Conservation (phyloP, 768 basidiomycete genomes). For the Lyophyllum semitale region DNA sequence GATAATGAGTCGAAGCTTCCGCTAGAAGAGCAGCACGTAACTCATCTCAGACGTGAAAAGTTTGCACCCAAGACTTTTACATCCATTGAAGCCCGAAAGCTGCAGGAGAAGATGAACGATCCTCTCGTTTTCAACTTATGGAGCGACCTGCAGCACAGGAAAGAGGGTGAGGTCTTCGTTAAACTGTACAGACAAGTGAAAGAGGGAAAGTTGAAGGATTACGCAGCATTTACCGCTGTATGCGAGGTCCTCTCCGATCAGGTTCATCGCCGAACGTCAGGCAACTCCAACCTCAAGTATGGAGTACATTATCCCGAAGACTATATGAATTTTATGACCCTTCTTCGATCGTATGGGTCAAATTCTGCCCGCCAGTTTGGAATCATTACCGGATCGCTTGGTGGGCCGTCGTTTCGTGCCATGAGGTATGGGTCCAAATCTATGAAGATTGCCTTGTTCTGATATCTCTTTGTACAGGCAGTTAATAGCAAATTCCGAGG, state of each 20-base stretch:
- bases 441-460: too few species aligned
- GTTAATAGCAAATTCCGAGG: slow-evolving; percentile 21
- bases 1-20: neutral
- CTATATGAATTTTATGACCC: slow-evolving; percentile 13
- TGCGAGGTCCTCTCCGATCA: slow-evolving; percentile 12
- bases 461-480: too few species aligned
- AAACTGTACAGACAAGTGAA: slow-evolving; percentile 1
- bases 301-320: slow-evolving; percentile 8
- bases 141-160: neutral
- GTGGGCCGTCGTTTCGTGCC: slow-evolving; percentile 7
- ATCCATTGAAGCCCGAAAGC: neutral
- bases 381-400: slow-evolving; percentile 6
- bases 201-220: slow-evolving; percentile 5
- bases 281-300: slow-evolving; percentile 12
- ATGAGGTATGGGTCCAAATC: slow-evolving; percentile 6
- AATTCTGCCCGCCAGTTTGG: slow-evolving; percentile 14
- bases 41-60: neutral
- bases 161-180: slow-evolving; percentile 7
- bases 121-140: slow-evolving; percentile 7
- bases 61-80: neutral
- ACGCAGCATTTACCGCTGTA: slow-evolving; percentile 1
- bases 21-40: neutral
- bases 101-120: slow-evolving; percentile 6
- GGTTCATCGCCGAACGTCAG: slow-evolving; percentile 6
- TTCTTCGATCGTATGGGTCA: slow-evolving; percentile 9